Evolutionary conservation across 2,329 filamentous ascomycete genomes (phyloP).

Genomic region (Penicillium occitanis): DNA sequence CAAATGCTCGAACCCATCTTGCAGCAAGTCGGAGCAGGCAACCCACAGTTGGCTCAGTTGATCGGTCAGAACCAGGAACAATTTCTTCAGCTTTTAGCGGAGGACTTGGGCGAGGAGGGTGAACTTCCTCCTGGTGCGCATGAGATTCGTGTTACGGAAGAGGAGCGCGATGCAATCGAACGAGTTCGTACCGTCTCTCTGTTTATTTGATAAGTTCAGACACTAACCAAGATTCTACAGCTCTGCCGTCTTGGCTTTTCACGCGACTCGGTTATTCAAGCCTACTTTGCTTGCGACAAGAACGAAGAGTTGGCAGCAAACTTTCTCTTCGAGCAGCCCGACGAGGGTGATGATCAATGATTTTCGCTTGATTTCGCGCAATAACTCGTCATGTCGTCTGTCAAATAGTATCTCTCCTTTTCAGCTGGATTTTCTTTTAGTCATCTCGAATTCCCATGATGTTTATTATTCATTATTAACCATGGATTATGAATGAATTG

Average conservation of each 20-base stretch:
- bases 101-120: slow-evolving; percentile 79
- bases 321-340: slow-evolving; percentile 95
- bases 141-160: slow-evolving; percentile 87
- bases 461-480: slow-evolving; percentile 17
- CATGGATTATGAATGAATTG: slow-evolving; percentile 16
- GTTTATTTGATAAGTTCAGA: neutral
- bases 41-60: slow-evolving; percentile 88
- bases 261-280: slow-evolving; percentile 90
- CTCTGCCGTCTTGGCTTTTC: slow-evolving; percentile 91
- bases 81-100: slow-evolving; percentile 85
- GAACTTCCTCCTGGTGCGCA: slow-evolving; percentile 80
- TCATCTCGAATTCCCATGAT: slow-evolving; percentile 19
- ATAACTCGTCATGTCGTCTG: slow-evolving; percentile 6
- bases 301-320: slow-evolving; percentile 98
- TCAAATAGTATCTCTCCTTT: slow-evolving; percentile 16
- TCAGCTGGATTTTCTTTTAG: slow-evolving; percentile 1
- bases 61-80: slow-evolving; percentile 91
- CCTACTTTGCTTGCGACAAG: slow-evolving; percentile 99
- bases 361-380: slow-evolving; percentile 3
- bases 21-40: slow-evolving; percentile 91
- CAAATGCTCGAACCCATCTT: slow-evolving; percentile 98
- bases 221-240: slow-evolving; percentile 45
- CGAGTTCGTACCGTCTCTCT: slow-evolving; percentile 59
- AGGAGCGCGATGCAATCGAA: slow-evolving; percentile 96
- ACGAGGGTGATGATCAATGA: slow-evolving; percentile 62